Percentiles rank a stretch among this genome's conserved stretches.
phyloP scores from a whole-genome alignment of 2,329 filamentous ascomycete species.

The Madurella mycetomatis region DNA sequence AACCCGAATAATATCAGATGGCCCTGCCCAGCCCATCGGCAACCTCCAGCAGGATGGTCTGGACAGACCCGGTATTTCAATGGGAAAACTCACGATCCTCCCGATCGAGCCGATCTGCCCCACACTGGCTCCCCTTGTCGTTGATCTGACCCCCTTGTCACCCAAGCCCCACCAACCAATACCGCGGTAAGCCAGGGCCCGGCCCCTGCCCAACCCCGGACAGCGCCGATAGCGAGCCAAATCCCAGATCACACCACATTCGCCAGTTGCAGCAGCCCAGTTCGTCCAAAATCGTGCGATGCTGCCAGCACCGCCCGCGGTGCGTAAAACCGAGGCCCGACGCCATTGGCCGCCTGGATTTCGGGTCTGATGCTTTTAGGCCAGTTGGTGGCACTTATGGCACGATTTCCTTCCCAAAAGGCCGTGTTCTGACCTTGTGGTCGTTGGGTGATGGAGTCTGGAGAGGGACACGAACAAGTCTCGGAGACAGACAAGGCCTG shows the following conservation, averaged over 20 bases:
- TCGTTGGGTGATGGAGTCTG: too few species aligned
- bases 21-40: too few species aligned
- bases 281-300: neutral
- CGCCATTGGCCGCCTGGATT: neutral
- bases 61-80: too few species aligned
- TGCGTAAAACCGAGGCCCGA: neutral
- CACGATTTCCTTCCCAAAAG: neutral
- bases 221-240: neutral
- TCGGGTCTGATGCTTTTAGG: neutral
- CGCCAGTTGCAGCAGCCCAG: neutral
- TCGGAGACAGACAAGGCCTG: neutral
- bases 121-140: too few species aligned
- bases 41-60: too few species aligned
- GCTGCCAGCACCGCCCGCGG: neutral
- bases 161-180: neutral
- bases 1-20: too few species aligned
- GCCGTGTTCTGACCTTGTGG: too few species aligned
- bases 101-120: too few species aligned
- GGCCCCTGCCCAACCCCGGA: neutral
- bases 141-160: neutral
- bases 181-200: neutral
- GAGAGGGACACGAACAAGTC: neutral
- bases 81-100: too few species aligned
- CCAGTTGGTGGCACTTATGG: neutral
- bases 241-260: neutral